Base-by-base conservation (phyloP, 2,329 filamentous ascomycete genomes). In the Ophiostoma montium region DNA sequence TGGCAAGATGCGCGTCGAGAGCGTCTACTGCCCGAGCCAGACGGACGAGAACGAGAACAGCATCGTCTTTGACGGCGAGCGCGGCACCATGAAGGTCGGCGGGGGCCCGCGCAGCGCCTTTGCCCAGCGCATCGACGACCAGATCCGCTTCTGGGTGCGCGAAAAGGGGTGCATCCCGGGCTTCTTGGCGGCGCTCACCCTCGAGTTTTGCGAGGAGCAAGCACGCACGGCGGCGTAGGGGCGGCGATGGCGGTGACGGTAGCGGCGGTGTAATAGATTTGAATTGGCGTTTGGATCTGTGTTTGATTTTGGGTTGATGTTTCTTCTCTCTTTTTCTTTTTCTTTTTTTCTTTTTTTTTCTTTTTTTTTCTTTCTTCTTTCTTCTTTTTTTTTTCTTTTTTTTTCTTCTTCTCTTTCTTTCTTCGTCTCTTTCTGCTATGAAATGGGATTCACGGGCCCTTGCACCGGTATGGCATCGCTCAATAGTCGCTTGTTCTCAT, bases 51-150 rank as follows among this genome's bases (percentile, higher is more conserved):
- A 86, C 62, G 80, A 83, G 63, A 82, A 82, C 57, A 79, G 75
- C 50, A 82, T 84, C 52, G 79, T 95, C 0, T 95, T 95, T 63
- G 88, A 95, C 64, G 88, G 88, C 47, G 88, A 95, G 67, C 81
- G 84, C 51, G 92, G 90, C 8, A 95, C 89, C 1, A 98, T 98
- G 92, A 98, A 98, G 72, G 85, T 98, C 50, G 86, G 83, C 32
- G 92, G 92, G 1, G 92, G 92, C 0, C 86, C 88, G 1, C 77
- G 85, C 60, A 94, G 86, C 61, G 74, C 79, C 12, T 98, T 98
- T 65, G 92, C 89, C 1, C 69, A 77, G 49, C 82, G 88, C 64
- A 95, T 98, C 54, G 76, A 76, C 55, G 84, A 86, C 59, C 78
- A 89, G 62, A 90, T 95, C 60, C 83, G 87, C 55, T 96, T 95